Percentiles rank a stretch among this genome's conserved stretches.
Evolutionary conservation across 179 eudicot species (phyloP).

Genomic region (Pouteria campechiana): DNA sequence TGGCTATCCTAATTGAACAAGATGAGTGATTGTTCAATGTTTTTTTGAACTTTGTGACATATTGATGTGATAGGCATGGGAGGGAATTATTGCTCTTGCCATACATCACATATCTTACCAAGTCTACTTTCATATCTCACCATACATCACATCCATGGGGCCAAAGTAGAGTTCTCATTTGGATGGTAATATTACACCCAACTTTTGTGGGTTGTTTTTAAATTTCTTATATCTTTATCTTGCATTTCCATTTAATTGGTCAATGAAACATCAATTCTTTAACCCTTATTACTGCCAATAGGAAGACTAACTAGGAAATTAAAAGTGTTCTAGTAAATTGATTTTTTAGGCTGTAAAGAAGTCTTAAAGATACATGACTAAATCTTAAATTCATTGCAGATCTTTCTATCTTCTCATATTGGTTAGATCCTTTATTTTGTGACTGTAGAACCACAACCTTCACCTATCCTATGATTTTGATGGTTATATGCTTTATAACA

Average conservation of each 20-base stretch:
- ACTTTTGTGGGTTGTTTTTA: not conserved
- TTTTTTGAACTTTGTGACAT: not conserved
- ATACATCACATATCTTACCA: not conserved
- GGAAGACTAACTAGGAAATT: not conserved
- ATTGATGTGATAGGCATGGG: too few species aligned
- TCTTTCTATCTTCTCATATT: too few species aligned
- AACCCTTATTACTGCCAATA: not conserved
- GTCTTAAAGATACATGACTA: too few species aligned
- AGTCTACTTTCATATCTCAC: constrained; percentile 28
- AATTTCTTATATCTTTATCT: not conserved
- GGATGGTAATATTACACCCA: constrained; percentile 45
- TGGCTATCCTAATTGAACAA: constrained; percentile 25
- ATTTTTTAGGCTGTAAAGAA: too few species aligned
- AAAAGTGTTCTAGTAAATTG: not conserved
- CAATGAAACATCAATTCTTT: not conserved
- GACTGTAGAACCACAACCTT: constrained; percentile 61
- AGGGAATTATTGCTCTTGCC: not conserved
- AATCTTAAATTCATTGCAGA: too few species aligned
- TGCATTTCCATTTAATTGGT: not conserved
- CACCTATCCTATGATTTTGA: constrained; percentile 72
- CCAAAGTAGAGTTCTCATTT: constrained; percentile 46
- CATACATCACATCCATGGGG: constrained; percentile 73
- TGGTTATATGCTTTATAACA: constrained; percentile 66
- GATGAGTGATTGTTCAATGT: constrained; percentile 11
- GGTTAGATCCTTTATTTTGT: not conserved